Percentiles rank a stretch among this genome's conserved stretches.
phyloP scores from a whole-genome alignment of 768 basidiomycete species.

The Auriscalpium orientale region DNA sequence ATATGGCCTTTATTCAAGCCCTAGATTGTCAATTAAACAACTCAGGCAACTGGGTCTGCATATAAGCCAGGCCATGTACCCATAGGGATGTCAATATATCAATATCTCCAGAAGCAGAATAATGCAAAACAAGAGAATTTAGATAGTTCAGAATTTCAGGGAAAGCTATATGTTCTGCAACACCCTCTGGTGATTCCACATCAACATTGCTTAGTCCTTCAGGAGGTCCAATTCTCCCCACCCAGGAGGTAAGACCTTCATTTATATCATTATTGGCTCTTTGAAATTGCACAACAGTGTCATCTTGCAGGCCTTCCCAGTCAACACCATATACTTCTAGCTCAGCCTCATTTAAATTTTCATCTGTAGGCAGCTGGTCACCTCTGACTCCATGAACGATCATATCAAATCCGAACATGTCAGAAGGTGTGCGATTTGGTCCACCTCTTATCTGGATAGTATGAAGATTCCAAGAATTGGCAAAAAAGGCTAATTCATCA shows the following conservation, averaged over 20 bases:
- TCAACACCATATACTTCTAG: slow-evolving; percentile 9
- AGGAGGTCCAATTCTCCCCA: neutral
- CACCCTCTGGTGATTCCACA: neutral
- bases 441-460: slow-evolving; percentile 6
- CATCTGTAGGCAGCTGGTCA: neutral
- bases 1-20: neutral
- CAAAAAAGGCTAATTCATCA: slow-evolving; percentile 5
- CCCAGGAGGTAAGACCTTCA: slow-evolving; percentile 1
- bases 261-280: neutral
- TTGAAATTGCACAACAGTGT: neutral
- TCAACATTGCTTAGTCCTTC: neutral
- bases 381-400: slow-evolving; percentile 4
- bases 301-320: slow-evolving; percentile 3
- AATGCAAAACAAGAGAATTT: neutral
- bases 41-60: neutral
- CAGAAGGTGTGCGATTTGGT: slow-evolving; percentile 16
- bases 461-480: slow-evolving; percentile 18
- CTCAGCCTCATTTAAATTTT: neutral
- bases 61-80: neutral
- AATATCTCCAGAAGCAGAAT: too few species aligned
- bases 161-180: neutral
- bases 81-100: neutral
- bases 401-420: slow-evolving; percentile 19
- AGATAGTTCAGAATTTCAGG: neutral
- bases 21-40: too few species aligned